Evolutionary conservation across 495 filamentous ascomycete genomes (phyloP).

Genomic region (Penicillium psychrofluorescens): DNA sequence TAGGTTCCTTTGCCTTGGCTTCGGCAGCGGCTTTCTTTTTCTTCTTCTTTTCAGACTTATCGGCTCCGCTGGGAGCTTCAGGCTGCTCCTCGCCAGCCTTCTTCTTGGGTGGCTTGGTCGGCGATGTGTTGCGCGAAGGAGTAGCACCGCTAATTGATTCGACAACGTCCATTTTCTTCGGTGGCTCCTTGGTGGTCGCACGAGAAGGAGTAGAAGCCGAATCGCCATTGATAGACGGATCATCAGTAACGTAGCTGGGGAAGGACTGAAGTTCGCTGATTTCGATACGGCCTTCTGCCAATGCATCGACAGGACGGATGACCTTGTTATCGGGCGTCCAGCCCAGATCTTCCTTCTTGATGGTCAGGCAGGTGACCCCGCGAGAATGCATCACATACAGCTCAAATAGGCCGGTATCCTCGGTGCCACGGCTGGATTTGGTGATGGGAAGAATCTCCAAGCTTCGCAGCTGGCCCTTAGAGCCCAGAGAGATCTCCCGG

Average conservation of each 20-base stretch:
- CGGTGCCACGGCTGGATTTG: slow-evolving; percentile 39
- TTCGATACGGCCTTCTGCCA: slow-evolving; percentile 53
- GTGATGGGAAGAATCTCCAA: slow-evolving; percentile 70
- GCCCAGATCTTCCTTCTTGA: slow-evolving; percentile 83
- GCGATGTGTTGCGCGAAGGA: slow-evolving; percentile 33
- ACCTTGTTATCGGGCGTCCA: slow-evolving; percentile 85
- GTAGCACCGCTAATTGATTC: slow-evolving; percentile 22
- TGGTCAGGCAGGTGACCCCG: slow-evolving; percentile 76
- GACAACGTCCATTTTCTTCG: slow-evolving; percentile 28
- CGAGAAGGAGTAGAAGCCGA: slow-evolving; percentile 27
- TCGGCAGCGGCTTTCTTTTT: slow-evolving; percentile 46
- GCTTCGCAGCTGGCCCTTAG: slow-evolving; percentile 83
- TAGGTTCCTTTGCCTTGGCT: slow-evolving; percentile 25
- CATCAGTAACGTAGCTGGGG: slow-evolving; percentile 34
- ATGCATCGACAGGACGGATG: slow-evolving; percentile 64
- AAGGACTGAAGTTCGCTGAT: slow-evolving; percentile 44
- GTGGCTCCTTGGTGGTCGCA: slow-evolving; percentile 22
- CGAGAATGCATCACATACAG: slow-evolving; percentile 96
- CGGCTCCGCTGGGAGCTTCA: slow-evolving; percentile 25
- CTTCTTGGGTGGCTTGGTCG: slow-evolving; percentile 36
- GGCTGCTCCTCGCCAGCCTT: slow-evolving; percentile 32
- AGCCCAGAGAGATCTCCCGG: slow-evolving; percentile 84
- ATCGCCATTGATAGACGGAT: slow-evolving; percentile 46
- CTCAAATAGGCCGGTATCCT: slow-evolving; percentile 69
- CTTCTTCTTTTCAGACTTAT: slow-evolving; percentile 51